Conservation (phyloP, 345 rosid genomes). For the Corchorus olitorius region DNA sequence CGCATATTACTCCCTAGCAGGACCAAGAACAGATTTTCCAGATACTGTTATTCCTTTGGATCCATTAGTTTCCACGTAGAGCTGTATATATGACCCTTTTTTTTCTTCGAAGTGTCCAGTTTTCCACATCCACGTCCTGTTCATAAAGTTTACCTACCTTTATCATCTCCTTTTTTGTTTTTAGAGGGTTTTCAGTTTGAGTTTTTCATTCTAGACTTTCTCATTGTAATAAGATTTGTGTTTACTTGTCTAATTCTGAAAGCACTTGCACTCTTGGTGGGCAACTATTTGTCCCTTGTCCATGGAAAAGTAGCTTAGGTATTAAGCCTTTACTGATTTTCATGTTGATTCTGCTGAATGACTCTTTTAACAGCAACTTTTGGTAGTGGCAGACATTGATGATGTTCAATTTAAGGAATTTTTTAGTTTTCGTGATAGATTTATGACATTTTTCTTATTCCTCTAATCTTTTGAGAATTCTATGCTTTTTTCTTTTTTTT, state of each 20-base stretch:
- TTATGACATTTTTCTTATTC: not conserved
- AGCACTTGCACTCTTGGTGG: constrained; percentile 21
- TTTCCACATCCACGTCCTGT: constrained; percentile 22
- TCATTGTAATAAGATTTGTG: constrained; percentile 38
- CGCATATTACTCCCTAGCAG: constrained; percentile 92
- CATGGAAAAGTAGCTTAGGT: not conserved
- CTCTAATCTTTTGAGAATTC: not conserved
- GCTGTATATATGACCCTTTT: constrained; percentile 40
- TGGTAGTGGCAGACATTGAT: not conserved
- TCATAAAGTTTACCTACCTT: constrained; percentile 27
- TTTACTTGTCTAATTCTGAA: constrained; percentile 31
- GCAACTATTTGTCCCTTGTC: not conserved
- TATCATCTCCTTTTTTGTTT: constrained; percentile 15
- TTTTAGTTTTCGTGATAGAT: not conserved
- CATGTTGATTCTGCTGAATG: not conserved
- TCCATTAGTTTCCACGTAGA: constrained; percentile 31
- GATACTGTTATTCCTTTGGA: constrained; percentile 56
- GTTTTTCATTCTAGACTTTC: constrained; percentile 21
- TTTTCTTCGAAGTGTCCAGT: not conserved
- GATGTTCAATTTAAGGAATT: not conserved
- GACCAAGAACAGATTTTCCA: constrained; percentile 88
- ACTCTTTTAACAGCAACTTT: not conserved
- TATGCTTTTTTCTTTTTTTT: not conserved
- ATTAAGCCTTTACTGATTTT: not conserved
- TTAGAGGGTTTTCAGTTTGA: constrained; percentile 27